Percentiles rank a stretch among this genome's conserved stretches.
These are phyloP conservation scores for Labyrinthula sp. DNA, from an alignment of 352 stramenopile genomes.

Conservation along the genomic window DNA sequence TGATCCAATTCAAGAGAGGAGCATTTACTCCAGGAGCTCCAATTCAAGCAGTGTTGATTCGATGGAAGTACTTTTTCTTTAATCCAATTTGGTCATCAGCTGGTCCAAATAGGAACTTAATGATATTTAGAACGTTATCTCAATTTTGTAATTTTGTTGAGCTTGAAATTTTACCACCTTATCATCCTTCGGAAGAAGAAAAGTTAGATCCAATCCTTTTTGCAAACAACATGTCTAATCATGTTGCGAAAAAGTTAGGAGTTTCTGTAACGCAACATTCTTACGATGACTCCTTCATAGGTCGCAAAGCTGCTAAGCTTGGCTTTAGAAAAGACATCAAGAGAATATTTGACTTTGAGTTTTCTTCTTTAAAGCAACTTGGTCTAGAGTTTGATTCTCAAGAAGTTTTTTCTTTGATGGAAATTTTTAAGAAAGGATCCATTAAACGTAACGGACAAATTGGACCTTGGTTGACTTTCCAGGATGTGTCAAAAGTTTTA, in stretches of 20 bases:
- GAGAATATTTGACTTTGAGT: slow-evolving; percentile 17
- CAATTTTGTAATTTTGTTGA: slow-evolving; percentile 30
- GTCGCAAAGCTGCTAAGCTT: slow-evolving; percentile 13
- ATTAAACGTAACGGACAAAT: too few species aligned
- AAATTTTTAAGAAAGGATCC: too few species aligned
- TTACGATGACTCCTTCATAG: slow-evolving; percentile 31
- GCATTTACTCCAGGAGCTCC: slow-evolving; percentile 29
- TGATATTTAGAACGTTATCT: slow-evolving; percentile 24
- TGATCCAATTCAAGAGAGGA: slow-evolving; percentile 34
- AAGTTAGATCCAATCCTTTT: slow-evolving; percentile 29
- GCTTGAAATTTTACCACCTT: slow-evolving; percentile 27
- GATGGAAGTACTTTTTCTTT: slow-evolving; percentile 18
- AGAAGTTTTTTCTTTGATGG: too few species aligned
- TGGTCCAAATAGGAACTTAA: slow-evolving; percentile 15
- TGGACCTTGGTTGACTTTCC: too few species aligned
- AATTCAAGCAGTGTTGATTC: slow-evolving; percentile 28
- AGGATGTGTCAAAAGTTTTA: too few species aligned
- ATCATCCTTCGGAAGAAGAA: slow-evolving; percentile 30
- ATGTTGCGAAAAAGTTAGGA: slow-evolving; percentile 28
- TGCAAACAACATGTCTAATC: slow-evolving; percentile 25
- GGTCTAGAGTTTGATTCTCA: too few species aligned
- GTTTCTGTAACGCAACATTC: slow-evolving; percentile 32
- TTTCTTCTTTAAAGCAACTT: slow-evolving; percentile 14
- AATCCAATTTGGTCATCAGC: slow-evolving; percentile 28
- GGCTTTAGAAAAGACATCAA: background rate